Conservation (phyloP, 768 basidiomycete species). For the Termitomyces sp. region DNA sequence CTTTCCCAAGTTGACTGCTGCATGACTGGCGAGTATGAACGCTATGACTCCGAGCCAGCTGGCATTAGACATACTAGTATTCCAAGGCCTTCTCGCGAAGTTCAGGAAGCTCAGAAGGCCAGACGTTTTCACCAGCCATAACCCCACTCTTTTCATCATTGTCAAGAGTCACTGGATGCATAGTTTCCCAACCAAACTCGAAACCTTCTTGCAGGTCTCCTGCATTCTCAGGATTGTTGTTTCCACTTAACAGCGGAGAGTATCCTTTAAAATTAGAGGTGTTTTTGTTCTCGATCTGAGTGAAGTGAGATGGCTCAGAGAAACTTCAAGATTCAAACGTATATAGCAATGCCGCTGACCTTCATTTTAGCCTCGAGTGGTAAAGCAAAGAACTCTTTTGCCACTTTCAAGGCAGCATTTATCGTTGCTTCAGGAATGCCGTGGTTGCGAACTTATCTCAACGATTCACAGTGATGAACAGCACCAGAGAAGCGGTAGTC, state of each 20-base stretch:
- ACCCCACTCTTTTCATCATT: constrained; percentile 37
- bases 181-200: constrained; percentile 72
- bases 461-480: background rate
- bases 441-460: constrained; percentile 68
- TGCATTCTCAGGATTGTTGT: constrained; percentile 68
- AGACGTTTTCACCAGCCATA: constrained; percentile 73
- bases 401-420: constrained; percentile 35
- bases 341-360: constrained; percentile 27
- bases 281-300: constrained; percentile 63
- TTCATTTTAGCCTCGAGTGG: constrained; percentile 61
- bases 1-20: constrained; percentile 42
- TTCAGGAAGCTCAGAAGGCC: constrained; percentile 60
- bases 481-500: background rate
- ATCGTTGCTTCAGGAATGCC: constrained; percentile 55
- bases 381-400: constrained; percentile 65
- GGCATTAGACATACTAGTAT: constrained; percentile 54
- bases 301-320: background rate
- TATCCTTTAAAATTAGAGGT: constrained; percentile 75
- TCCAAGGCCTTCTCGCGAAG: constrained; percentile 55
- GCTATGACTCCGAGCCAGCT: background rate
- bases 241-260: constrained; percentile 62
- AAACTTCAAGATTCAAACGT: background rate
- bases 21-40: constrained; percentile 24
- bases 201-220: constrained; percentile 93
- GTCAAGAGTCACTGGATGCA: constrained; percentile 23